Base-by-base conservation (phyloP, 2,329 filamentous ascomycete species). In the Fusarium setosum region DNA sequence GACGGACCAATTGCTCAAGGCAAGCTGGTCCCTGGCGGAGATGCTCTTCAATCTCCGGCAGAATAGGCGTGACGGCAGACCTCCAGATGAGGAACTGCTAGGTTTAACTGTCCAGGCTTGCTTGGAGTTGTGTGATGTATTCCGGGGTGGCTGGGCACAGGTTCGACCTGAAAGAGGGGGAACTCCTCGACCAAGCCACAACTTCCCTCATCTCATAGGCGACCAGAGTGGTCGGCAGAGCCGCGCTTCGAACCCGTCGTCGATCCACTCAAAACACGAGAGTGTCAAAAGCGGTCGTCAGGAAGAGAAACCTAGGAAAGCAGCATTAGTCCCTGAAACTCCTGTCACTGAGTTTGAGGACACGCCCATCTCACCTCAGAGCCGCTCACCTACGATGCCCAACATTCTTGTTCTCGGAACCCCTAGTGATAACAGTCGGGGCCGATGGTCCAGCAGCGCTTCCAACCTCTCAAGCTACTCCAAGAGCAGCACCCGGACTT, bases 291-390 rank as follows among this genome's bases (percentile, higher is more conserved):
- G 82, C 48, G 65, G 56, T 13, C 75, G 75, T 5, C 71, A 74
- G 35, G 81, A 87, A 59, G 81, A 89, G 69, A 81, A 80, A 74
- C 75, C 82, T 69, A 80, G 81, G 54, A 84, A 82, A 53, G 76
- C 78, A 17, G 79, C 77, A 4, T 79, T 80, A 3, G 85, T 90
- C 5, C 94, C 94, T 1, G 95, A 98, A 79, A 98, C 94, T 0
- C 94, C 94, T 0, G 95, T 95, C 1, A 98, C 94, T 5, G 94
- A 97, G 69, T 97, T 97, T 71, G 95, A 97, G 76, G 94, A 98
- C 74, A 93, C 91, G 0, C 90, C 92, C 5, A 87, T 93, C 40
- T 96, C 94, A 0, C 91, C 92, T 0, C 92, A 95, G 56, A 92
- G 92, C 67, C 88, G 90, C 41, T 90, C 87, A 8, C 87, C 90